A percentile compares a stretch with the other conserved stretches of the same genome.
Conservation (phyloP, 371 early-diverging fungal species). For the Coemansia sp. region DNA sequence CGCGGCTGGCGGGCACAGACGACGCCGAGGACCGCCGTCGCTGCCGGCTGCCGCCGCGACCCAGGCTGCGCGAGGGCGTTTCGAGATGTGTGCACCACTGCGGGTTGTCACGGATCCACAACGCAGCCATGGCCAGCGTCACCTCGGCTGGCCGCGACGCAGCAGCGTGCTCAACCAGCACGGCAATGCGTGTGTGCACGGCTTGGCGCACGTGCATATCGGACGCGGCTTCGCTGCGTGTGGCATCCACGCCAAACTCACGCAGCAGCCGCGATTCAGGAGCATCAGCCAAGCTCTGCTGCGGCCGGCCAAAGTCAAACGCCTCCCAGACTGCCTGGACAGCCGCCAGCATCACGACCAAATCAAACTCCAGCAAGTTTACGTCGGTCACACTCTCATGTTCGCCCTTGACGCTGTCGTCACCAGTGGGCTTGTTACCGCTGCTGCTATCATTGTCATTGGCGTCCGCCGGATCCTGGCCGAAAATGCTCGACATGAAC, state of each 20-base stretch:
- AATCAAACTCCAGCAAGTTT: not conserved
- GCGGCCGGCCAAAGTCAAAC: slow-evolving; percentile 12
- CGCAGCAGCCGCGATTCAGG: slow-evolving; percentile 10
- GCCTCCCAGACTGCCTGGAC: slow-evolving; percentile 40
- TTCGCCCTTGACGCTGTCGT: not conserved
- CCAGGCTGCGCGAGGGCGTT: not conserved
- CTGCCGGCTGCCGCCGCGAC: not conserved
- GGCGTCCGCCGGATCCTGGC: slow-evolving; percentile 14
- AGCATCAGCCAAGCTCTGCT: too few relatives aligned
- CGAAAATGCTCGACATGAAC: slow-evolving; percentile 35
- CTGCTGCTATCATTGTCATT: not conserved
- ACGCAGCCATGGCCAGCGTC: slow-evolving; percentile 30
- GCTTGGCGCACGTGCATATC: slow-evolving; percentile 7
- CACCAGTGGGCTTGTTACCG: not conserved
- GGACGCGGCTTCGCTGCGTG: not conserved
- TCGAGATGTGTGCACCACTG: slow-evolving; percentile 31
- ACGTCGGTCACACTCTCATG: not conserved
- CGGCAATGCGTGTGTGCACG: slow-evolving; percentile 19
- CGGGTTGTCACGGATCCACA: slow-evolving; percentile 43
- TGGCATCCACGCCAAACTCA: slow-evolving; percentile 24
- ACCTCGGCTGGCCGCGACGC: slow-evolving; percentile 28
- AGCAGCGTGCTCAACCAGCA: slow-evolving; percentile 28
- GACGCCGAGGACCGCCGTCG: slow-evolving; percentile 30
- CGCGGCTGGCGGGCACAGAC: slow-evolving; percentile 13
- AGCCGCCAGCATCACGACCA: slow-evolving; percentile 18